Conservation (phyloP, 2,329 filamentous ascomycete species). For the Bipolaris gigantea region DNA sequence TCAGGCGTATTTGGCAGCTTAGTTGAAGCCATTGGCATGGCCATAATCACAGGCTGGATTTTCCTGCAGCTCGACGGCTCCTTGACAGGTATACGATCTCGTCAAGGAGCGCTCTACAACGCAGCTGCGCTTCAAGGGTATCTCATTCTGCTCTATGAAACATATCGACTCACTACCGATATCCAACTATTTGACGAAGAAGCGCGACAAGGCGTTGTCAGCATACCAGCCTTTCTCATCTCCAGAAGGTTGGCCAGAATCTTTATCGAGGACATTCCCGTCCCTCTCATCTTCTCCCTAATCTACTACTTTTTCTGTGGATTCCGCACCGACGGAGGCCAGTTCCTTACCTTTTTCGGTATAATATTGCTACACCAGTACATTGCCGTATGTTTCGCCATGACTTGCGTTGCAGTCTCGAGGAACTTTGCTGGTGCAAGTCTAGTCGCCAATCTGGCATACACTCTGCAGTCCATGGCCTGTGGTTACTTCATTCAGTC, state of each 20-base stretch:
- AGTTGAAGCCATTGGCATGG: conserved; percentile 70
- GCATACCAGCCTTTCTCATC: conserved; percentile 68
- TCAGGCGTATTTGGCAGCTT: conserved; percentile 64
- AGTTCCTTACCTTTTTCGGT: conserved; percentile 73
- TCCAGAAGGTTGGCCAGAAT: conserved; percentile 70
- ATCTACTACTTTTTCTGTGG: conserved; percentile 81
- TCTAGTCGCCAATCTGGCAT: conserved; percentile 71
- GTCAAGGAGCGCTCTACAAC: conserved; percentile 73
- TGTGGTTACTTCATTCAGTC: conserved; percentile 78
- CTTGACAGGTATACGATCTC: conserved; percentile 71
- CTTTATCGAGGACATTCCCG: conserved; percentile 71
- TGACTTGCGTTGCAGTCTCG: conserved; percentile 65
- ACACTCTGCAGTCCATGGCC: conserved; percentile 72
- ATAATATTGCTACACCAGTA: conserved; percentile 72
- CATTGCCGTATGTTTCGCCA: conserved; percentile 71
- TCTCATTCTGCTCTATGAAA: conserved; percentile 74
- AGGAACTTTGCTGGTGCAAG: conserved; percentile 71
- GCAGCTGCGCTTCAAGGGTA: conserved; percentile 74
- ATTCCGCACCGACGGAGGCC: conserved; percentile 63
- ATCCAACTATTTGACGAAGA: conserved; percentile 78
- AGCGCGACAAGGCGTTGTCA: conserved; percentile 70
- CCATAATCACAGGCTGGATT: conserved; percentile 71
- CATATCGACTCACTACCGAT: conserved; percentile 73
- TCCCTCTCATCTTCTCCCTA: conserved; percentile 69
- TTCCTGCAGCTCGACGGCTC: conserved; percentile 68